Conservation (phyloP, 306 rosid genomes). For the Cyclanthera cordifolia region DNA sequence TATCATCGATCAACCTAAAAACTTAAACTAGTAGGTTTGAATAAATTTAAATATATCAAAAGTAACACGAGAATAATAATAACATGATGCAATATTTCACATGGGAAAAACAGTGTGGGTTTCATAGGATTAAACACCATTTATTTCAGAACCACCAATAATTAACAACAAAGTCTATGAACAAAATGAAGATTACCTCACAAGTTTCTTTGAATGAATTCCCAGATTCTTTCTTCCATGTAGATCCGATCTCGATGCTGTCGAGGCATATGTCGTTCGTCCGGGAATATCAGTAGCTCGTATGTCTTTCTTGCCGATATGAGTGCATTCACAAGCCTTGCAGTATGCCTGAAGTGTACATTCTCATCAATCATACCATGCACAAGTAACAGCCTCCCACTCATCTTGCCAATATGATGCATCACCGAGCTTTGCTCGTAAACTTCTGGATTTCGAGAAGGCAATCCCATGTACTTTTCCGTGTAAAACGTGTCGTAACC, state of each 20-base stretch:
- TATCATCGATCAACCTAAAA: too few species aligned
- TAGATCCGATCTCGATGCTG: slow-evolving; percentile 60
- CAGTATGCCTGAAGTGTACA: slow-evolving; percentile 94
- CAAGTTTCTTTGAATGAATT: slow-evolving; percentile 63
- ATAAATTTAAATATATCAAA: too few species aligned
- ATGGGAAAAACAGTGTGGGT: neutral
- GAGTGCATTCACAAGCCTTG: slow-evolving; percentile 80
- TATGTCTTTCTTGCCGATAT: slow-evolving; percentile 68
- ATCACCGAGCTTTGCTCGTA: slow-evolving; percentile 57
- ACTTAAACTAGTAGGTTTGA: too few species aligned
- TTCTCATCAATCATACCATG: slow-evolving; percentile 98
- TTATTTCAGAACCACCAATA: neutral
- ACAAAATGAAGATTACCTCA: slow-evolving; percentile 21
- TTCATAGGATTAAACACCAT: neutral
- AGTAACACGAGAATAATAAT: too few species aligned
- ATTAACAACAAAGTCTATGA: slow-evolving; percentile 6
- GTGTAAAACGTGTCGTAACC: slow-evolving; percentile 94
- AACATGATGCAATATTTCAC: neutral
- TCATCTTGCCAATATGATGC: slow-evolving; percentile 61
- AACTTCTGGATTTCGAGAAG: slow-evolving; percentile 32
- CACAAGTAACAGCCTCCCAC: slow-evolving; percentile 61
- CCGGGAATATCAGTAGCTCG: slow-evolving; percentile 78
- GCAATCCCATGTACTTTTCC: slow-evolving; percentile 92
- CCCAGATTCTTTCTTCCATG: slow-evolving; percentile 96
- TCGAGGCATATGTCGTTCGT: slow-evolving; percentile 93